phyloP scores from a whole-genome alignment of 305 asterid genomes.

The Fraxinus sp. region DNA sequence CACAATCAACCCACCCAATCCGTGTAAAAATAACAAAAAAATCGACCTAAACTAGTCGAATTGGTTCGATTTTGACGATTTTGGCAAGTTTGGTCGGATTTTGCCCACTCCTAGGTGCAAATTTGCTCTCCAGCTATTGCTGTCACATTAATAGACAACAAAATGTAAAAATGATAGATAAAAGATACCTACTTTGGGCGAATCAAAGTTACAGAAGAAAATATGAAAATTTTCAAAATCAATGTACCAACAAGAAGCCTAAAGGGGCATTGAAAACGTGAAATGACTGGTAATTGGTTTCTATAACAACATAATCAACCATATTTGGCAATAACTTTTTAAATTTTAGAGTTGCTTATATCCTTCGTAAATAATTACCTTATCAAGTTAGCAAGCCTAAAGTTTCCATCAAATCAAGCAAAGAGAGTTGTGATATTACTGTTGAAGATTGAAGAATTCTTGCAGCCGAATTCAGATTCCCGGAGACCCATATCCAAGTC shows the following conservation, averaged over 20 bases:
- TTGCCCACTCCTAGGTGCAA: not conserved
- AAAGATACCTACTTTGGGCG: not conserved
- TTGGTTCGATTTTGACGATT: too few relatives aligned
- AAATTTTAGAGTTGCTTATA: not conserved
- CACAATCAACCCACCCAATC: too few relatives aligned
- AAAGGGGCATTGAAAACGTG: not conserved
- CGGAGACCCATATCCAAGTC: constrained; percentile 35
- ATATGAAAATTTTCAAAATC: not conserved
- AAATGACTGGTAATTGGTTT: not conserved
- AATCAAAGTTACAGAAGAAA: not conserved
- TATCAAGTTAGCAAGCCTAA: not conserved
- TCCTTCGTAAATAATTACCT: not conserved
- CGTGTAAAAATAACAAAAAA: too few relatives aligned
- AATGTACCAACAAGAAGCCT: not conserved
- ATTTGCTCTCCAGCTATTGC: not conserved
- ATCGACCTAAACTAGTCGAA: too few relatives aligned
- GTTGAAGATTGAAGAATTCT: not conserved
- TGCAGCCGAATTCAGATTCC: constrained; percentile 27
- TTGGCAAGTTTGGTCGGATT: too few relatives aligned
- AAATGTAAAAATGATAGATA: not conserved
- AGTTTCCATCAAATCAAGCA: not conserved
- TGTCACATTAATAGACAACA: not conserved
- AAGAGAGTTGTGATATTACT: not conserved
- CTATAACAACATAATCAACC: not conserved
- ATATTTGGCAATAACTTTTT: not conserved